Evolutionary conservation across 2,329 filamentous ascomycete species (phyloP), one percentile per base, ranked within the genome.

Genomic region (Calonectria naviculata): DNA sequence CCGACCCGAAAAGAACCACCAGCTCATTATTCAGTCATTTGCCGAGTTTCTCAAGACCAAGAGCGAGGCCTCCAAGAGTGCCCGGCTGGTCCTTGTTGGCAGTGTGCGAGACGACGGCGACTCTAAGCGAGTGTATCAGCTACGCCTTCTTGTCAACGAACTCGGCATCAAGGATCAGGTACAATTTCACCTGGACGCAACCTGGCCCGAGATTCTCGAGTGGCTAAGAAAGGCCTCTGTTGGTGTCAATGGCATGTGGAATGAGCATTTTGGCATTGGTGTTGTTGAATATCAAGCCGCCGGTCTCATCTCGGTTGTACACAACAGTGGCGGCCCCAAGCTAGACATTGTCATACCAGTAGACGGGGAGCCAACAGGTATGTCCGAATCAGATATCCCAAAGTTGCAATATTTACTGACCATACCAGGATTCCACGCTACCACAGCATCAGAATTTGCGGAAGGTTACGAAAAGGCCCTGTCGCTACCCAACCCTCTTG

Each of bases 171-270:
- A 94, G 79, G 93, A 97, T 64, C 87, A 89, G 17, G 95, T 98
- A 49, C 91, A 95, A 68, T 99, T 99, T 81, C 90, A 97, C 73
- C 92, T 95, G 67, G 95, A 99, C 81, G 95, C 95, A 0, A 91
- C 93, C 29, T 99, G 96, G 95, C 91, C 93, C 4, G 90, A 95
- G 76, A 94, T 99, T 65, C 87, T 98, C 12, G 89, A 93, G 36
- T 95, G 94, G 90, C 87, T 98, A 71, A 86, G 90, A 65, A 91
- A 87, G 73, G 92, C 93, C 5, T 96, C 91, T 21, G 90, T 99
- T 2, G 97, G 97, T 61, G 95, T 97, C 34, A 99, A 99, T 78
- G 95, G 94, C 79, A 99, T 99, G 97, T 99, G 97, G 96, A 98
- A 98, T 81, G 97, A 99, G 85, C 97, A 99, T 83, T 99, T 99